Evolutionary conservation across 257 asterid species (phyloP).

Genomic region (Orobanche coerulescens): DNA sequence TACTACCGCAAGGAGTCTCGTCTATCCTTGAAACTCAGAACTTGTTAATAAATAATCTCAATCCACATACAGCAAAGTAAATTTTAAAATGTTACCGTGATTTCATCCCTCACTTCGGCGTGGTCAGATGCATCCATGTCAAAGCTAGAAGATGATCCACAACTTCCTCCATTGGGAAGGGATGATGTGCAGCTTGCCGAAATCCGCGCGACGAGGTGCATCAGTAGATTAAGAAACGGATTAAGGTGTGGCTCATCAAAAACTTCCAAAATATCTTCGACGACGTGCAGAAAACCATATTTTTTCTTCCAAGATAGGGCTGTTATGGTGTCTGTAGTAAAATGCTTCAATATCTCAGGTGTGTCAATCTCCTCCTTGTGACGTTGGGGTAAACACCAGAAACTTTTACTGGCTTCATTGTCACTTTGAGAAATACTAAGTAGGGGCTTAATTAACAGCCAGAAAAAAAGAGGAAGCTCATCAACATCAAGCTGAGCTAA

Average conservation of each 20-base stretch:
- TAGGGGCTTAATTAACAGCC: conserved; percentile 60
- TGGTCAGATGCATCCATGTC: conserved; percentile 29
- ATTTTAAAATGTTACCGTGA: conserved; percentile 37
- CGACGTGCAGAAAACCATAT: conserved; percentile 72
- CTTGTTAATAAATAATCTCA: background rate
- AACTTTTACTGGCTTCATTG: conserved; percentile 23
- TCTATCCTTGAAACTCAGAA: conserved; percentile 7
- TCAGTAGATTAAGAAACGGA: conserved; percentile 68
- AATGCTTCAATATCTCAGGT: conserved; percentile 46
- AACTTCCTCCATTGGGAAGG: conserved; percentile 30
- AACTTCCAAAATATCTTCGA: conserved; percentile 69
- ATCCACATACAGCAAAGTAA: background rate
- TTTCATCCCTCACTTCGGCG: conserved; percentile 33
- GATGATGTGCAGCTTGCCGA: conserved; percentile 60
- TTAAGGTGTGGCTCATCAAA: conserved; percentile 66
- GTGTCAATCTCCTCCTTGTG: conserved; percentile 29
- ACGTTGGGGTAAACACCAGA: conserved; percentile 30
- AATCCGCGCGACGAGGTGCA: conserved; percentile 58
- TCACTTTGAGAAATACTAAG: conserved; percentile 37
- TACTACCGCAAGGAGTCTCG: background rate
- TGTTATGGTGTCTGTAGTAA: conserved; percentile 41
- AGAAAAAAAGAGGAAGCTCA: conserved; percentile 83
- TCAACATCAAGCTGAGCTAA: conserved; percentile 72
- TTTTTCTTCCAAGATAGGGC: conserved; percentile 69
- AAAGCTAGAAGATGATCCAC: conserved; percentile 25